A percentile compares a stretch with the other conserved stretches of the same genome.
Evolutionary conservation across 2,329 filamentous ascomycete species (phyloP).

Genomic region (Dichotomopilus funicola): DNA sequence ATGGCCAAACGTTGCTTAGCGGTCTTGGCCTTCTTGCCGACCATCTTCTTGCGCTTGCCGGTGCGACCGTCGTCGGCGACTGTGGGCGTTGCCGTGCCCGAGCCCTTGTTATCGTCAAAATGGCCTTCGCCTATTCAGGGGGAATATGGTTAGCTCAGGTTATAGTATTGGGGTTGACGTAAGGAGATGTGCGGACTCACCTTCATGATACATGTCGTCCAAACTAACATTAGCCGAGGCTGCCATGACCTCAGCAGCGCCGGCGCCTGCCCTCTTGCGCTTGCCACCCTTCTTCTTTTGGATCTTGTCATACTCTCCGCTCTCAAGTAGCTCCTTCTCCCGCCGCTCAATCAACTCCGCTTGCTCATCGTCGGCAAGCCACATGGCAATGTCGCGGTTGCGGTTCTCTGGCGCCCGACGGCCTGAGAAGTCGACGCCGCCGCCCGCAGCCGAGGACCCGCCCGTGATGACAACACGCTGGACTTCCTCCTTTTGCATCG

Average conservation of each 20-base stretch:
- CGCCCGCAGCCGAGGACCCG: constrained; percentile 45
- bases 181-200: constrained; percentile 48
- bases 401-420: constrained; percentile 80
- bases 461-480: constrained; percentile 95
- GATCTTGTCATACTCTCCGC: constrained; percentile 58
- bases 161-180: neutral
- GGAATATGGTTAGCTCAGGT: neutral
- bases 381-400: constrained; percentile 97
- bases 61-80: constrained; percentile 48
- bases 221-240: constrained; percentile 50
- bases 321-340: constrained; percentile 78
- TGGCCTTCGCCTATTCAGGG: constrained; percentile 72
- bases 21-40: constrained; percentile 60
- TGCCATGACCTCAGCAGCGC: constrained; percentile 18
- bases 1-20: constrained; percentile 63
- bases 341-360: constrained; percentile 89
- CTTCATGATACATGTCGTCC: constrained; percentile 99
- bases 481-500: constrained; percentile 96
- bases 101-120: constrained; percentile 87
- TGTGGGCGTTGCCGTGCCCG: constrained; percentile 73
- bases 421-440: constrained; percentile 93
- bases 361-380: constrained; percentile 95
- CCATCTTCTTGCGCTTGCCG: constrained; percentile 46
- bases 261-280: constrained; percentile 39
- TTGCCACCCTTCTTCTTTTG: constrained; percentile 50